Conservation (phyloP, 2,329 filamentous ascomycete genomes). For the Dothiorella sarmentorum region DNA sequence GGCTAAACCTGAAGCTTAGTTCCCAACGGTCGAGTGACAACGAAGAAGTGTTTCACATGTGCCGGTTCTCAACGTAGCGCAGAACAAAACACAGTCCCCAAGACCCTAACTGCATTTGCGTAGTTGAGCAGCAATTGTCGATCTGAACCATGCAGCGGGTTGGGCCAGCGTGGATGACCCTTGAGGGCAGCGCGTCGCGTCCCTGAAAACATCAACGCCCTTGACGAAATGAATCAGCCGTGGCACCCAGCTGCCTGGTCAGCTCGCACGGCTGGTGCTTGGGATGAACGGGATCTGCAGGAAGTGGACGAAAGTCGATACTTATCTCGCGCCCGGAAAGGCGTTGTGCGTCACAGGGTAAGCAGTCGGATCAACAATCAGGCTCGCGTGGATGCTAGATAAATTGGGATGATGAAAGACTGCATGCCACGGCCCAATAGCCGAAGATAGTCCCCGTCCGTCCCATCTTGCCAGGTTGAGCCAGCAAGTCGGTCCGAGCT, state of each 20-base stretch:
- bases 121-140: neutral
- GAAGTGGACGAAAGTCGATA: neutral
- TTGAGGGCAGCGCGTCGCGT: neutral
- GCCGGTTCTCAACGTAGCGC: neutral
- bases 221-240: neutral
- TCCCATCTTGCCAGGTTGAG: neutral
- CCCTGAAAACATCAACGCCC: neutral
- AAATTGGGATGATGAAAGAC: conserved; percentile 3
- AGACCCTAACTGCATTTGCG: neutral
- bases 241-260: neutral
- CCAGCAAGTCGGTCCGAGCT: conserved; percentile 6
- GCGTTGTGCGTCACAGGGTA: neutral
- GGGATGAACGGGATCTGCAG: neutral
- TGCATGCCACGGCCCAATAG: neutral
- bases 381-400: no score
- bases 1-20: neutral
- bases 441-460: neutral
- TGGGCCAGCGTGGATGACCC: neutral
- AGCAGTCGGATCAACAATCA: neutral
- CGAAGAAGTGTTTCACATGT: no score
- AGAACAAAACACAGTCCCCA: neutral
- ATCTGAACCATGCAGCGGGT: neutral
- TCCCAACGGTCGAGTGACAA: no score
- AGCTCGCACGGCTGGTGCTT: neutral
- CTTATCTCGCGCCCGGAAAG: neutral